Percentiles rank a stretch among this genome's conserved stretches.
Conservation (phyloP, 1,139 yeast species). For the Geotrichum europaeum region DNA sequence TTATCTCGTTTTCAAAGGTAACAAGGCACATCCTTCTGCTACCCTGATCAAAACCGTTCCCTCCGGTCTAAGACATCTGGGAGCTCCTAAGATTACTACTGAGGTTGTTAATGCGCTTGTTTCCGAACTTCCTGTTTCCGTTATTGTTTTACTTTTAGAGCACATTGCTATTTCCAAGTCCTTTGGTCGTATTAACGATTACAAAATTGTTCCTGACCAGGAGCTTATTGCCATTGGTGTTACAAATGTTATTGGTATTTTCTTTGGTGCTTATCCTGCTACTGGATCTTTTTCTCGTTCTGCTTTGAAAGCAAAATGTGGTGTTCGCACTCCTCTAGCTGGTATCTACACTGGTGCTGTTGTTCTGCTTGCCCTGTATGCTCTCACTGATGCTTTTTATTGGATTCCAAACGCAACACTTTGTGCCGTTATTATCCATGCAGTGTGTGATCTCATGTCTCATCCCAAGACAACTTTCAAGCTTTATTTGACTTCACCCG, state of each 20-base stretch:
- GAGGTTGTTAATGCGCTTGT: conserved; percentile 59
- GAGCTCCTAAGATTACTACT: conserved; percentile 62
- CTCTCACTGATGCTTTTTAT: conserved; percentile 36
- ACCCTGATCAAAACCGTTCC: conserved; percentile 72
- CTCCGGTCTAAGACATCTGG: conserved; percentile 70
- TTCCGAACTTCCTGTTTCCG: conserved; percentile 76
- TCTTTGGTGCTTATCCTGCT: conserved; percentile 90
- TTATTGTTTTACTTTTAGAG: conserved; percentile 74
- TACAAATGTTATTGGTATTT: conserved; percentile 83
- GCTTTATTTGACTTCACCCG: conserved; percentile 70
- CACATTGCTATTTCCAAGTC: conserved; percentile 93
- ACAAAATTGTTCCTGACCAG: conserved; percentile 87
- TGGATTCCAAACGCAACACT: conserved; percentile 56
- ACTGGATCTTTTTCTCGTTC: conserved; percentile 95
- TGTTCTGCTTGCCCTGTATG: conserved; percentile 79
- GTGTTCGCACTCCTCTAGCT: conserved; percentile 90
- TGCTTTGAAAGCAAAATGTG: conserved; percentile 90
- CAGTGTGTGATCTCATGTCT: conserved; percentile 81
- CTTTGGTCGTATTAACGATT: conserved; percentile 86
- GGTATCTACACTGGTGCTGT: conserved; percentile 88
- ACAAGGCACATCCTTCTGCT: conserved; percentile 41
- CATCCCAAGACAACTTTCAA: conserved; percentile 63
- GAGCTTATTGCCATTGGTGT: conserved; percentile 93
- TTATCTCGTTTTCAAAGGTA: conserved; percentile 50
- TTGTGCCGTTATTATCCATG: conserved; percentile 85